Conservation (phyloP, 148 eudicot species). For the Heliosperma pusillum region DNA sequence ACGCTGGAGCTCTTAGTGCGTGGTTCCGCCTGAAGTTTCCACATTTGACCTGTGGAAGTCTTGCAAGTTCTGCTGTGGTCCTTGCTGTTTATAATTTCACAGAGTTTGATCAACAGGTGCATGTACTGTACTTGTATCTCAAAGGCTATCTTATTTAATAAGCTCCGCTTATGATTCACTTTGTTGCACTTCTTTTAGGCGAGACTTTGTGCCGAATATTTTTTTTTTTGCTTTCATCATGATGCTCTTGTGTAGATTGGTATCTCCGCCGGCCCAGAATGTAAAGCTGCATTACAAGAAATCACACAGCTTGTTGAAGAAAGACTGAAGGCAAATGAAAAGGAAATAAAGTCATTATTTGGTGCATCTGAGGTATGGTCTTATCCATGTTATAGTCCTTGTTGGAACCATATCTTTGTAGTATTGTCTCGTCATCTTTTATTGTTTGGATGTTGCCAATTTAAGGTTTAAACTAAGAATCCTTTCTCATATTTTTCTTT, state of each 20-base stretch:
- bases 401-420: slow-evolving; percentile 13
- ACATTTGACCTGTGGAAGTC: slow-evolving; percentile 96
- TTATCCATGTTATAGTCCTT: background rate
- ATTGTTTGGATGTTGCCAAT: background rate
- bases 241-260: slow-evolving; percentile 57
- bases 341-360: slow-evolving; percentile 61
- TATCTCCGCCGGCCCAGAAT: slow-evolving; percentile 94
- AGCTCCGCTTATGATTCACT: slow-evolving; percentile 33
- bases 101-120: slow-evolving; percentile 89
- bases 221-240: background rate
- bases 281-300: slow-evolving; percentile 91
- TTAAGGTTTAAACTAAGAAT: slow-evolving; percentile 24
- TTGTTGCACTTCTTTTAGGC: slow-evolving; percentile 28
- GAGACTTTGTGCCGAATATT: slow-evolving; percentile 25
- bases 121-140: background rate
- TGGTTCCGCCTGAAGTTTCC: slow-evolving; percentile 98
- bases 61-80: slow-evolving; percentile 95
- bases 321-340: slow-evolving; percentile 51
- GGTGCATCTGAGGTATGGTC: slow-evolving; percentile 66
- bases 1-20: slow-evolving; percentile 97
- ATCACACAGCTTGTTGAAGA: slow-evolving; percentile 81
- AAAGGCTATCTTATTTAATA: background rate
- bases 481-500: background rate
- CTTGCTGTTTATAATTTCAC: slow-evolving; percentile 73
- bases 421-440: slow-evolving; percentile 10